Base-by-base conservation (phyloP, 2,329 filamentous ascomycete species). In the Hymenoscyphus scutula region DNA sequence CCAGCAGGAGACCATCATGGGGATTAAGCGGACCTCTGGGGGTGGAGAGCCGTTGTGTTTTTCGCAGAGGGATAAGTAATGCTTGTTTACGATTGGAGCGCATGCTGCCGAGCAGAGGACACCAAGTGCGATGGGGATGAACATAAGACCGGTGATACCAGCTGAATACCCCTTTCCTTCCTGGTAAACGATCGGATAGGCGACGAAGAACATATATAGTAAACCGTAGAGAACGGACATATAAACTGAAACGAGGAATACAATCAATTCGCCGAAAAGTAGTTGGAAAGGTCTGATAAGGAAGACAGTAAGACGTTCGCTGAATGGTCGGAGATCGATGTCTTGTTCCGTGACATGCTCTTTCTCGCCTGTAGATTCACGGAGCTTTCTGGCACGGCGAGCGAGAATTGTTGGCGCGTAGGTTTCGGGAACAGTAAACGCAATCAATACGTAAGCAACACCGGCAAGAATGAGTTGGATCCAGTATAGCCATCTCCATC, bases 401-500 rank as follows among this genome's bases (percentile, higher is more conserved):
- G 84, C 83, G 17, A 97, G 84, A 58, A 97, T 86, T 0, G 86
- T 89, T 0, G 92, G 91, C 0, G 91, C 88, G 74, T 95, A 96
- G 0, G 92, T 97, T 76, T 96, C 92, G 1, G 91, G 91, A 0
- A 96, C 88, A n/a, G 91, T 95, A 76, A 96, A 93, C 32, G 88
- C 89, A 75, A 95, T 92, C 64, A 94, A 74, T 19, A 89, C 64
- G 85, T 89, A 95, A 69, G 89, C 84, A 56, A 88, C 73, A 15
- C 81, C 86, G 29, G 89, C 80, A 13, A 95, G 73, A 71, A 96
- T 96, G 11, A 95, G 79, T 72, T 94, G 91, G 69, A 96, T 84
- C 89, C 90, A 94, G 78, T 95, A 95, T 0, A 95, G 80, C 90
- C 90, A 95, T 67, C 91, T 80, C 91, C 91, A 95, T 41, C 88